These are phyloP conservation scores for Aspergillus floridensis DNA, from an alignment of 2,329 filamentous ascomycete genomes.

Conservation along the genomic window DNA sequence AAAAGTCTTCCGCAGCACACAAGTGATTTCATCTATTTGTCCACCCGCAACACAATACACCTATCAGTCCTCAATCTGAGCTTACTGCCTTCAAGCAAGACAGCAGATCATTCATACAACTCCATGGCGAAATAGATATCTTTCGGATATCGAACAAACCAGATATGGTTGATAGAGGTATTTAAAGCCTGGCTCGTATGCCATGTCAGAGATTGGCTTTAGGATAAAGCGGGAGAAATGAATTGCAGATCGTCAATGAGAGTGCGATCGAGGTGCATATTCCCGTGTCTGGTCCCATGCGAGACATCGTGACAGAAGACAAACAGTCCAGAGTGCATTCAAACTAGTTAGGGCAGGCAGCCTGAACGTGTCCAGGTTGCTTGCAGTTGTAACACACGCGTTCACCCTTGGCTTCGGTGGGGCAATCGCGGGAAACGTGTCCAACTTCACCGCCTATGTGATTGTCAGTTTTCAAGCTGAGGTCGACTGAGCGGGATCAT, in stretches of 20 bases:
- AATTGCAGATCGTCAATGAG: constrained; percentile 27
- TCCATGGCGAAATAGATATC: constrained; percentile 15
- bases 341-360: constrained; percentile 79
- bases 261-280: constrained; percentile 12
- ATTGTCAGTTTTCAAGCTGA: constrained; percentile 6
- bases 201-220: constrained; percentile 19
- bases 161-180: constrained; percentile 20
- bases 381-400: constrained; percentile 98
- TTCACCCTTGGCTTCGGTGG: constrained; percentile 84
- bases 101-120: constrained; percentile 8
- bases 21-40: constrained; percentile 21
- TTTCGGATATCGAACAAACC: constrained; percentile 16
- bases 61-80: constrained; percentile 18
- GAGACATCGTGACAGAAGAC: constrained; percentile 26
- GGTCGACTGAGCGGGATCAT: not conserved
- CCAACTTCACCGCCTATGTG: constrained; percentile 73
- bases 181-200: constrained; percentile 23
- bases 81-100: constrained; percentile 16
- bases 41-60: constrained; percentile 27
- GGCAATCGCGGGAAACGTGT: constrained; percentile 93
- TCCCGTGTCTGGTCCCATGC: constrained; percentile 17
- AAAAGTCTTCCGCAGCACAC: constrained; percentile 21
- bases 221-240: constrained; percentile 25
- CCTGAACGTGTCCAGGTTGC: constrained; percentile 85
- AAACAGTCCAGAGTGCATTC: constrained; percentile 21